Conservation (phyloP, 2,329 filamentous ascomycete species). For the Penicillium decumbens region DNA sequence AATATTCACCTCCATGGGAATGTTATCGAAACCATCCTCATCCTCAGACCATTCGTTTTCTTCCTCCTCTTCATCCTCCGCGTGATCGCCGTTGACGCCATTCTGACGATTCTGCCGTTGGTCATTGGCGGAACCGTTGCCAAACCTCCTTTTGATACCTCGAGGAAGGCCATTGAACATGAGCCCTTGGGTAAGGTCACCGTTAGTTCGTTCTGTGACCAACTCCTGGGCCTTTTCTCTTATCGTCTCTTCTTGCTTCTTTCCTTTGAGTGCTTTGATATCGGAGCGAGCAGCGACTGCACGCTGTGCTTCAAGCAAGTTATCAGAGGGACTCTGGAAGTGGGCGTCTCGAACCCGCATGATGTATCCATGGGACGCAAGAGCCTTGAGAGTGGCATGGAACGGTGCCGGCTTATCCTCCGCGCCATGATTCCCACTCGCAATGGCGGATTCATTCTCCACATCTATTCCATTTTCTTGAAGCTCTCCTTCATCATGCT, state of each 20-base stretch:
- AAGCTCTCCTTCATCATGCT: slow-evolving; percentile 22
- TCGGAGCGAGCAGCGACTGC: slow-evolving; percentile 29
- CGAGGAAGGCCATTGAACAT: slow-evolving; percentile 32
- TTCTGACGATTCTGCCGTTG: slow-evolving; percentile 21
- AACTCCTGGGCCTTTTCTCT: slow-evolving; percentile 27
- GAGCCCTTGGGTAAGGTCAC: slow-evolving; percentile 32
- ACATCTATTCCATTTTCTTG: slow-evolving; percentile 23
- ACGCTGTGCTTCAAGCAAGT: slow-evolving; percentile 37
- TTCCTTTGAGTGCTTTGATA: slow-evolving; percentile 37
- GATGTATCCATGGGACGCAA: slow-evolving; percentile 42
- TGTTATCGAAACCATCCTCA: slow-evolving; percentile 31
- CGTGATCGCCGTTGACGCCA: slow-evolving; percentile 27
- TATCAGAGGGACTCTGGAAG: slow-evolving; percentile 41
- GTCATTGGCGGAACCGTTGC: slow-evolving; percentile 20
- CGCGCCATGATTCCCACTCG: slow-evolving; percentile 23
- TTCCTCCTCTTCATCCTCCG: slow-evolving; percentile 24
- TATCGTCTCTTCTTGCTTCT: slow-evolving; percentile 35
- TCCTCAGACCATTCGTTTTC: slow-evolving; percentile 39
- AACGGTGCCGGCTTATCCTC: slow-evolving; percentile 26
- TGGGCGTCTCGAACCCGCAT: slow-evolving; percentile 38
- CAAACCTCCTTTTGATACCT: slow-evolving; percentile 33
- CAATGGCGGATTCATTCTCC: slow-evolving; percentile 37
- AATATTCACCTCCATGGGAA: slow-evolving; percentile 38
- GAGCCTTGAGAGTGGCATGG: slow-evolving; percentile 36
- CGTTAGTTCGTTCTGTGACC: slow-evolving; percentile 33